Percentiles rank a stretch among this genome's conserved stretches.
Conservation (phyloP, 2,329 filamentous ascomycete genomes). For the Pseudogymnoascus sp. region DNA sequence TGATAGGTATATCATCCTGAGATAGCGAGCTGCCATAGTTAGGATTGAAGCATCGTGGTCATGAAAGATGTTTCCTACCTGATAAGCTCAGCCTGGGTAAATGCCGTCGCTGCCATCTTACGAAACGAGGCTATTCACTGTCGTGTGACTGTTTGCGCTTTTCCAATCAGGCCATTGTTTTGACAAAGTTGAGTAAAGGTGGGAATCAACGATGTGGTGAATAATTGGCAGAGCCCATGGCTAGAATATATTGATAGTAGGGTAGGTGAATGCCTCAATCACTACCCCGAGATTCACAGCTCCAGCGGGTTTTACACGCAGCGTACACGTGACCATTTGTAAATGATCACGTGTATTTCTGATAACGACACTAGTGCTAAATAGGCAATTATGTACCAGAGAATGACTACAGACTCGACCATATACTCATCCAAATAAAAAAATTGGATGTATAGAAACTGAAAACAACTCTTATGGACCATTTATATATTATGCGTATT, state of each 20-base stretch:
- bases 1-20: slow-evolving; percentile 80
- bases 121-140: not conserved
- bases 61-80: slow-evolving; percentile 19
- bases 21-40: slow-evolving; percentile 24
- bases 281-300: not conserved
- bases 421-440: not conserved
- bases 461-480: not conserved
- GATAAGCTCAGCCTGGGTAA: slow-evolving; percentile 29
- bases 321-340: not conserved
- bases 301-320: slow-evolving; percentile 1
- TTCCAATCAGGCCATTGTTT: not conserved
- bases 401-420: too few relatives aligned
- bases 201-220: not conserved
- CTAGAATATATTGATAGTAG: not conserved
- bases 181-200: not conserved
- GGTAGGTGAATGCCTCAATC: not conserved
- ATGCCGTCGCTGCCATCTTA: slow-evolving; percentile 24
- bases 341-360: not conserved
- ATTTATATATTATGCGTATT: not conserved
- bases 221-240: not conserved
- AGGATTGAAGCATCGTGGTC: not conserved
- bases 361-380: not conserved
- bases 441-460: not conserved
- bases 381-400: not conserved
- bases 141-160: not conserved